phyloP scores from a whole-genome alignment of 116 monocot species.

The Trichopus zeylanicus region DNA sequence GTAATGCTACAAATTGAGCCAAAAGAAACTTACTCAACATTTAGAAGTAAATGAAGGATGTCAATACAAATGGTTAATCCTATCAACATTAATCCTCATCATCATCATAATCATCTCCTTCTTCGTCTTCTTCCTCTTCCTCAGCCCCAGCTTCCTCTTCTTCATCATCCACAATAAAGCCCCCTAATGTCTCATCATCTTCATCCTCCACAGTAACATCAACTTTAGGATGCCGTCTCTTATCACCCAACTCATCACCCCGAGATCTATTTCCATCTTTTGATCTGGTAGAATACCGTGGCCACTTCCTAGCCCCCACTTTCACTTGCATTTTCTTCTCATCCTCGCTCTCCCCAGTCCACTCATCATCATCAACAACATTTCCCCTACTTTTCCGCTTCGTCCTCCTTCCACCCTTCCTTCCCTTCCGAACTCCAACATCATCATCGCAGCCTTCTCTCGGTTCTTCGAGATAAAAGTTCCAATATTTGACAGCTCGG shows the following conservation, averaged over 20 bases:
- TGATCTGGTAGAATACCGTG: conserved; percentile 52
- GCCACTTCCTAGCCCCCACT: conserved; percentile 15
- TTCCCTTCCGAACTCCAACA: conserved; percentile 17
- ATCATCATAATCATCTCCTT: conserved; percentile 25
- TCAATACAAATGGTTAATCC: background rate
- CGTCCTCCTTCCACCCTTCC: conserved; percentile 13
- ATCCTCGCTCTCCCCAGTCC: conserved; percentile 54
- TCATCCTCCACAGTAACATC: conserved; percentile 30
- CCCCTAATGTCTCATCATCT: conserved; percentile 67
- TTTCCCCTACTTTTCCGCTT: conserved; percentile 8
- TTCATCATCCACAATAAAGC: conserved; percentile 54
- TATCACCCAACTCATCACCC: conserved; percentile 1
- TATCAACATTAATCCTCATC: conserved; percentile 18
- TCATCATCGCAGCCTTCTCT: conserved; percentile 27
- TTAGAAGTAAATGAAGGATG: background rate
- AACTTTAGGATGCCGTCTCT: background rate
- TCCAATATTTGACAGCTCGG: conserved; percentile 38
- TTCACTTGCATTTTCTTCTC: conserved; percentile 10
- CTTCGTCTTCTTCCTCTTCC: conserved; percentile 37
- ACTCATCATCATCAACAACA: conserved; percentile 47
- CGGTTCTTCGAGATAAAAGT: conserved; percentile 61
- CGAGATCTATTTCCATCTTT: conserved; percentile 25
- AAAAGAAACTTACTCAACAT: conserved; percentile 1
- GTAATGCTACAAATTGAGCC: background rate
- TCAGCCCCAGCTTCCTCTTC: conserved; percentile 29